These are phyloP conservation scores for Suhomyces emberorum DNA, from an alignment of 805 yeast genomes.

Conservation along the genomic window DNA sequence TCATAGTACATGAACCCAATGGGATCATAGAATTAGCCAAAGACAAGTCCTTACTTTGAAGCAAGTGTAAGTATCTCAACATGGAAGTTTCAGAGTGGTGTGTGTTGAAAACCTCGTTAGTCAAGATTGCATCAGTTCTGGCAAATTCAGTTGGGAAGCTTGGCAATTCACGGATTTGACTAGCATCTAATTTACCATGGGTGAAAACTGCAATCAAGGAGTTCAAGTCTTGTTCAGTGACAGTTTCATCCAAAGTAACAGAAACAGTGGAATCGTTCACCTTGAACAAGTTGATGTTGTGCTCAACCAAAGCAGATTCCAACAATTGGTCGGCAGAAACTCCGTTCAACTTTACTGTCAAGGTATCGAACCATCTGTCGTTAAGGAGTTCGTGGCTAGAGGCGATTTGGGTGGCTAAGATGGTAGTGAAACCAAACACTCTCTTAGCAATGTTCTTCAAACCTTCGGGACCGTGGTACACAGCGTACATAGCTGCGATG, in stretches of 20 bases:
- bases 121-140: constrained; percentile 59
- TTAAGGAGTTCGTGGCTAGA: constrained; percentile 50
- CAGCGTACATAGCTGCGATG: constrained; percentile 92
- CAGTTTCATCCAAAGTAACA: constrained; percentile 89
- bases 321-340: constrained; percentile 55
- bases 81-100: constrained; percentile 95
- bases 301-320: constrained; percentile 51
- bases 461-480: constrained; percentile 93
- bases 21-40: constrained; percentile 97
- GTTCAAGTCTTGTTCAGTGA: constrained; percentile 56
- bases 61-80: constrained; percentile 81
- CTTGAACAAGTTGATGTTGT: constrained; percentile 74
- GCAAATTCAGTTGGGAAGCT: constrained; percentile 45
- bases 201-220: constrained; percentile 62
- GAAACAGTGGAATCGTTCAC: constrained; percentile 61
- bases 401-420: constrained; percentile 61
- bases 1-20: constrained; percentile 97
- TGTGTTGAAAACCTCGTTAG: constrained; percentile 75
- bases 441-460: constrained; percentile 73
- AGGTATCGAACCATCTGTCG: constrained; percentile 79
- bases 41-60: constrained; percentile 86
- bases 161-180: constrained; percentile 39
- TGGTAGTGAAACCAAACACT: constrained; percentile 67
- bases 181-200: constrained; percentile 20
- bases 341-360: constrained; percentile 58